Evolutionary conservation across 1,284 basidiomycete species (phyloP).

Genomic region (Tylopilus sp.): DNA sequence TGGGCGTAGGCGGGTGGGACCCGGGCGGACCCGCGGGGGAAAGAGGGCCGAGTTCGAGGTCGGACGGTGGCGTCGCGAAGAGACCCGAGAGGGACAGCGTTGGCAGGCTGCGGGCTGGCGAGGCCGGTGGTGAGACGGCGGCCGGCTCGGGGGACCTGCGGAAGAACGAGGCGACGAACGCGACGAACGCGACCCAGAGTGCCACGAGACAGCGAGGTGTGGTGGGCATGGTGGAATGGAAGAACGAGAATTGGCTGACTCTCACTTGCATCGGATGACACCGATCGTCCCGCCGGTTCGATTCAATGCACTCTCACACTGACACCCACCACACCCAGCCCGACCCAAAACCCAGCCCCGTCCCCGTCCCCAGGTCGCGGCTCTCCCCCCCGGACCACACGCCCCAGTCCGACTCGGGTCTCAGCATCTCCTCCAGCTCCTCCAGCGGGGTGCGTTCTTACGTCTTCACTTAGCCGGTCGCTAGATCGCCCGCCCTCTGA

Average conservation of each 20-base stretch:
- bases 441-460: conserved; percentile 42
- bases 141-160: conserved; percentile 12
- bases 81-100: conserved; percentile 28
- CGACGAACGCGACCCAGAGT: conserved; percentile 26
- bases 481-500: conserved; percentile 24
- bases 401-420: conserved; percentile 42
- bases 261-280: neutral
- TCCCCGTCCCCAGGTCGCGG: neutral
- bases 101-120: neutral
- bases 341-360: conserved; percentile 2
- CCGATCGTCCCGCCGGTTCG: conserved; percentile 13
- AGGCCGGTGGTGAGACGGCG: conserved; percentile 25
- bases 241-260: conserved; percentile 5
- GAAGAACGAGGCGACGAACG: conserved; percentile 25
- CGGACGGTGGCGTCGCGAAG: conserved; percentile 19
- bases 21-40: conserved; percentile 18
- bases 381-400: conserved; percentile 24
- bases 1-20: too few species aligned
- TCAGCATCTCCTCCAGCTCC: conserved; percentile 42
- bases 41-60: too few species aligned
- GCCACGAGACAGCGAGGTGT: conserved; percentile 21
- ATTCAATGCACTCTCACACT: conserved; percentile 32
- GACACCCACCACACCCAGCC: conserved; percentile 23
- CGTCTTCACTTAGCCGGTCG: neutral
- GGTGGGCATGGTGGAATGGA: neutral